Base-by-base conservation (phyloP, 2,329 filamentous ascomycete genomes). In the Aspergillus sp. region DNA sequence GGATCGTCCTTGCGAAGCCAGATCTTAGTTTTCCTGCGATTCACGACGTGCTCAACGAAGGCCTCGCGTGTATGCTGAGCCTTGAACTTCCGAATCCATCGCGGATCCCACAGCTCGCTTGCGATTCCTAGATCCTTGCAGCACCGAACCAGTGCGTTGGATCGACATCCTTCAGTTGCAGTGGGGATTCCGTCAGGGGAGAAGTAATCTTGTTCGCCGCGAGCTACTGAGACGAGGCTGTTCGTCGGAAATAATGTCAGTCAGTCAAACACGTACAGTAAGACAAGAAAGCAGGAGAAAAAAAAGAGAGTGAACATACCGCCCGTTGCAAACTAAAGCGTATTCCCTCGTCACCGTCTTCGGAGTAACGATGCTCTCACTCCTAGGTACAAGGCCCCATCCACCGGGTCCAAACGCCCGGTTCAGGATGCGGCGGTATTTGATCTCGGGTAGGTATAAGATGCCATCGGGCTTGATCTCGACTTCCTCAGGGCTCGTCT, bases 401-500 rank as follows among this genome's bases (percentile, higher is more conserved):
- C 90, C 95, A 53, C 96, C 95, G 0, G 95, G 95, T 0, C 95
- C 93, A 77, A 99, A 99, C 0, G 92, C 91, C 68, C 82, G 80
- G 54, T 98, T 97, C 67, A 99, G 76, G 62, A 96, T 93, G 62
- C 93, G 82, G 44, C 95, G 82, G 78, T 99, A 99, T 79, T 98
- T 97, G 81, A 99, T 98, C 81, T 99, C 95, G 12, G 95, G 95
- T 57, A 99, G 81, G 74, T 98, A 99, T 58, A 98, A 81, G 65
- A 99, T 93, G 34, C 95, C 95, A 78, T 99, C 95, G 32, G 95
- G 93, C 80, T 99, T 99, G 71, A 99, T 89, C 80, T 99, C 95
- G 55, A 99, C 87, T 75, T 98, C 93, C 48, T 87, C 83, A 0
- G 83, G 77, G 53, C 85, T 78, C 12, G 96, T 73, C 2, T 87